Evolutionary conservation across 228 moss, liverwort and hornwort species (phyloP).

Genomic region (Sphagnum fallax): DNA sequence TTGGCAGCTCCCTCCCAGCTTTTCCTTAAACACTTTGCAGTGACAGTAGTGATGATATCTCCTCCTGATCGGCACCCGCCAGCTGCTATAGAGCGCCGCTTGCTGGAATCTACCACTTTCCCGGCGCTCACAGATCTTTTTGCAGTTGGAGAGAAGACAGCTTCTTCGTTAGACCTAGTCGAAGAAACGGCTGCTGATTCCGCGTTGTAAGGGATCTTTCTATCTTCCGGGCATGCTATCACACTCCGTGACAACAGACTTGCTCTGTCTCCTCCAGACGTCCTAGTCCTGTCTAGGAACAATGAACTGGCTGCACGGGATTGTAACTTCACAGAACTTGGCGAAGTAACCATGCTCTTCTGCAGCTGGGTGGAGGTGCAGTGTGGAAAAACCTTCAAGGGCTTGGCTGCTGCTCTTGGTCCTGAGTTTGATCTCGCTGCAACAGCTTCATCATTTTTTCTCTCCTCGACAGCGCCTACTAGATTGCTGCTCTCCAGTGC

Average conservation of each 20-base stretch:
- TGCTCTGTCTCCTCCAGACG: too few relatives aligned
- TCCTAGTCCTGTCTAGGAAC: too few relatives aligned
- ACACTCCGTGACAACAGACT: conserved; percentile 37
- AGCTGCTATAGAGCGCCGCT: conserved; percentile 55
- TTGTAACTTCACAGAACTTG: too few relatives aligned
- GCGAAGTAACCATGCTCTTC: neutral
- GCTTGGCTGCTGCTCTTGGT: conserved; percentile 49
- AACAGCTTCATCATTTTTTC: conserved; percentile 22
- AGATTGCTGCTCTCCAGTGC: too few relatives aligned
- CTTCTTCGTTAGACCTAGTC: conserved; percentile 28
- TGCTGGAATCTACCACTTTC: conserved; percentile 60
- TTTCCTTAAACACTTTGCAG: conserved; percentile 72
- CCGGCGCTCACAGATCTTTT: conserved; percentile 87
- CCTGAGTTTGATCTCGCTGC: conserved; percentile 40
- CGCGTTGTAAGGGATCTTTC: conserved; percentile 71
- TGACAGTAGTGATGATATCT: conserved; percentile 23
- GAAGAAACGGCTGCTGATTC: conserved; percentile 33
- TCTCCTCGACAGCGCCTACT: conserved; percentile 20
- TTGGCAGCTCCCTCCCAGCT: conserved; percentile 83
- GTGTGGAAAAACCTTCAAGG: conserved; percentile 77
- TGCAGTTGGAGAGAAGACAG: conserved; percentile 37
- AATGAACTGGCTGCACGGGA: too few relatives aligned
- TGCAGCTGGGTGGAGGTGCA: conserved; percentile 34
- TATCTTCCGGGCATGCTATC: conserved; percentile 86
- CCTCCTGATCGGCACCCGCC: conserved; percentile 44